These are phyloP conservation scores for Pseudognaphalium luteoalbum DNA, from an alignment of 129 eudicot genomes.

Conservation along the genomic window DNA sequence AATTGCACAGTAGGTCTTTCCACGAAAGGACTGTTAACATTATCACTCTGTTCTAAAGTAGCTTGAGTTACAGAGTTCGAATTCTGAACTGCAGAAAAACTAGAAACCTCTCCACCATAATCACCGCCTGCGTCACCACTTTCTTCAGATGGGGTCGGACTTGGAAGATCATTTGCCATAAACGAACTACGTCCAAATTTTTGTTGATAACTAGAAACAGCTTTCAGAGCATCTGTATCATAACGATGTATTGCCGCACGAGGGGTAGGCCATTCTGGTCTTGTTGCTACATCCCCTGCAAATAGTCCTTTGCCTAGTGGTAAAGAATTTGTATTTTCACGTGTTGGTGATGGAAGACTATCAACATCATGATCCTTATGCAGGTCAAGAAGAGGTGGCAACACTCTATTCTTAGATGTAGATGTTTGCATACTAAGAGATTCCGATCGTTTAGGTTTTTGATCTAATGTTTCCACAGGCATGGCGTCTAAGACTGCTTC, in stretches of 20 bases:
- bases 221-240: conserved; percentile 88
- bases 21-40: conserved; percentile 33
- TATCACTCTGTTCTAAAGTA: conserved; percentile 25
- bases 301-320: conserved; percentile 44
- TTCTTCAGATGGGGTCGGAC: conserved; percentile 98
- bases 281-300: conserved; percentile 42
- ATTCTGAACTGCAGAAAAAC: conserved; percentile 39
- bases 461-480: conserved; percentile 28
- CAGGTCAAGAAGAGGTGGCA: conserved; percentile 82
- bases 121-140: conserved; percentile 69
- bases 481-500: conserved; percentile 31
- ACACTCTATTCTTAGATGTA: conserved; percentile 44
- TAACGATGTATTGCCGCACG: conserved; percentile 56
- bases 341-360: conserved; percentile 96
- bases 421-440: conserved; percentile 39
- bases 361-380: conserved; percentile 96
- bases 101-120: conserved; percentile 71
- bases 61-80: conserved; percentile 28
- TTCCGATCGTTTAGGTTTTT: conserved; percentile 34
- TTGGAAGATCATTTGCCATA: conserved; percentile 66
- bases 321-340: conserved; percentile 48
- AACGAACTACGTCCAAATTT: conserved; percentile 70
- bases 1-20: conserved; percentile 42
- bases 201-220: conserved; percentile 86
- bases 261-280: conserved; percentile 77